Evolutionary conservation across 257 asterid species (phyloP), one percentile per base, ranked within the genome.

Genomic region (Plectranthus barbatus): DNA sequence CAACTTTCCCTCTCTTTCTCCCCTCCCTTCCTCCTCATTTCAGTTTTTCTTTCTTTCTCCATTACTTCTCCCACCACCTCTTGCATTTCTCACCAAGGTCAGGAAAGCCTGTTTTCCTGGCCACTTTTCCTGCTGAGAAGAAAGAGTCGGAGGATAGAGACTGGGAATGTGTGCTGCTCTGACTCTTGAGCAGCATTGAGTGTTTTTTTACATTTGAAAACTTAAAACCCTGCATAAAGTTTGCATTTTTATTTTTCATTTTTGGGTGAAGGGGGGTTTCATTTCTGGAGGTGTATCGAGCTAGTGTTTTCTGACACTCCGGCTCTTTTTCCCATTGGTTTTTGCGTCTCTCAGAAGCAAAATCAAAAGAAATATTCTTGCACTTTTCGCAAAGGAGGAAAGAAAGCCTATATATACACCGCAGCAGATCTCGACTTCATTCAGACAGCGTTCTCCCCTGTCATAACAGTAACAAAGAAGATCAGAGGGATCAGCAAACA

Each of bases 241-340:
- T 46, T 39, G 39, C 9, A 21, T 37, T 67, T 7, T 59, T 14
- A 36, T 21, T 29, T 0, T 9, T 31, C 36, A 36, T 59, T 69
- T 15, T 57, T 15, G 49, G 31, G 54, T 36, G 62, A 26, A 64
- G 54, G 42, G 14, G 37, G 36, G 3, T 31, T 31, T 31, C 36
- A 31, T 31, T 31, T 17, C n/a, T 42, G 15, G 79, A n/a, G 31
- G 31, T 26, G 31, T 26, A 26, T 26, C 3, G 5, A 70, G 84
- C 79, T 46, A 75, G 79, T 74, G 86, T 69, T 70, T 50, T 81
- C 93, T 82, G 90, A 82, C 95, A 85, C 72, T 69, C 79, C 83
- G 65, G 64, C 92, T 80, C 81, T 72, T 72, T 37, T 10, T 31
- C 55, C 79, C 80, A 67, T 72, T 20, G 61, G 62, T 67, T 76